Base-by-base conservation (phyloP, 2,329 filamentous ascomycete genomes). In the Cryphonectria radicalis region DNA sequence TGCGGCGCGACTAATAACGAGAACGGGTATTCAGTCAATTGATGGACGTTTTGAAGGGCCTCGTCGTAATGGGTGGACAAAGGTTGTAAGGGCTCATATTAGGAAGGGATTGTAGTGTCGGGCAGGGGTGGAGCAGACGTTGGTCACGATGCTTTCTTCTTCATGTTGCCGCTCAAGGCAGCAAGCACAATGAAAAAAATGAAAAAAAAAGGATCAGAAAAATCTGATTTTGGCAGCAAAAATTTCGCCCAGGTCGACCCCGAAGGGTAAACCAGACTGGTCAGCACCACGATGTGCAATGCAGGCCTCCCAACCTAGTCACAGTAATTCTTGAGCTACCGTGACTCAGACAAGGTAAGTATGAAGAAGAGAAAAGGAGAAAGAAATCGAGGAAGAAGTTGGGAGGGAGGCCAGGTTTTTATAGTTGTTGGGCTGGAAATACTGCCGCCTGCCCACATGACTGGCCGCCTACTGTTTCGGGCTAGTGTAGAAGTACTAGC, bases 241-340 rank as follows among this genome's bases (percentile, higher is more conserved):
- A 85, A 84, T 85, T 85, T 62, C 81, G 78, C 81, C 81, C 80
- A 81, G 83, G 81, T 85, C 83, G 84, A 84, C 82, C 82, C 82
- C 81, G 81, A 85, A 85, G 83, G 83, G 82, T 83, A 85, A 84
- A 85, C 80, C 81, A 85, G 80, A 76, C 77, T 78, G 80, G 79
- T 80, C 77, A 80, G 83, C 83, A 80, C 84, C 84, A 81, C 84
- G 83, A 78, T 84, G 84, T 87, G 84, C 84, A 84, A 85, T 86
- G 84, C 84, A 86, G 84, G 83, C 80, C 80, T 80, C 78, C 82
- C 81, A 76, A 76, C 77, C 81, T 84, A 81, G 78, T 76, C 75
- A 70, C 76, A 76, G 77, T 79, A 74, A 77, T 82, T 83, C 82
- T 74, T 86, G 84, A 86, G 78, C 84, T 77, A 77, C 78, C 77